Base-by-base conservation (phyloP, 23 red algal genomes). In the Gracilaria caudata region DNA sequence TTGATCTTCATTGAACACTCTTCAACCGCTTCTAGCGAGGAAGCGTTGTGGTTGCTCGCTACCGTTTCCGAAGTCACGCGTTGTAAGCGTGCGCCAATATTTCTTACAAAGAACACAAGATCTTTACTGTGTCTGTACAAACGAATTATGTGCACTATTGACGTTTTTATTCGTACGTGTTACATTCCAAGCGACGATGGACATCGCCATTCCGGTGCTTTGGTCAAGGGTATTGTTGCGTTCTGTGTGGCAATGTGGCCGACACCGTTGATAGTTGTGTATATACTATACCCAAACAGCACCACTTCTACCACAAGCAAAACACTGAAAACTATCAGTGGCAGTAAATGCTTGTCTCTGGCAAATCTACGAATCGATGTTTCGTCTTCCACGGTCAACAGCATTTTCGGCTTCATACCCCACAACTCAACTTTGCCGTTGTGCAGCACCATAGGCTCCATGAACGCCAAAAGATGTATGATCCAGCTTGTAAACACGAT, bases 261-360 rank as follows among this genome's bases (percentile, higher is more conserved):
- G 11, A 37, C 55, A 43, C 85, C 73, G 23, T 45, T 78, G 39
- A 89, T 64, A 41, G 72, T 89, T 78, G 71, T 78, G 25, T 58
- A 58, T 58, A 89, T 65, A 45, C 70, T 89, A 34, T 79, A 89
- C 39, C 68, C 72, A n/a, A 89, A 55, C 21, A 89, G 72, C 51
- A 66, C 57, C 21, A 89, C 4, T 47, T 89, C 85, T 17, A 79
- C 30, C 26, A 79, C 34, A 7, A 89, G 71, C 58, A 89, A 55
- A 45, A 45, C 51, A 46, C 57, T 64, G 28, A 89, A 89, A 12
- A 91, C 14, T 39, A 91, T 51, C 8, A 91, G 65, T 21, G 87
- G 78, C 37, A 91, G 58, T 33, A 91, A 75, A 74, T 91, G 87
- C 78, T 81, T 81, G 54, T 91, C 87, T 82, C 87, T 68, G 33